These are phyloP conservation scores for Myxozyma geophila DNA, from an alignment of 805 yeast species.

Conservation along the genomic window DNA sequence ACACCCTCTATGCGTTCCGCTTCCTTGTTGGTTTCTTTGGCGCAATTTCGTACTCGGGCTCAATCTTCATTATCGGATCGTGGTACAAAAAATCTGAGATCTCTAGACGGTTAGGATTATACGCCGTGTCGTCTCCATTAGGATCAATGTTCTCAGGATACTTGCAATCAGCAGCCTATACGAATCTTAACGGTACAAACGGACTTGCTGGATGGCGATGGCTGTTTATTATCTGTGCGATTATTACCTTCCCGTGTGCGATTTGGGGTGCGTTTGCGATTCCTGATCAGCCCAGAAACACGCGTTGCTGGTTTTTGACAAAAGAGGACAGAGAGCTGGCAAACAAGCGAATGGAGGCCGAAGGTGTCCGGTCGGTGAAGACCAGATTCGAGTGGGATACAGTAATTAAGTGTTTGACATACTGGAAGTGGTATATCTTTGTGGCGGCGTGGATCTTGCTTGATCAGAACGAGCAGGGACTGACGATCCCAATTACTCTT, in stretches of 20 bases:
- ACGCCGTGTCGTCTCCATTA: conserved; percentile 49
- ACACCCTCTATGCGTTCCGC: conserved; percentile 50
- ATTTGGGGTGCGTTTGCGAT: conserved; percentile 49
- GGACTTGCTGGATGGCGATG: conserved; percentile 64
- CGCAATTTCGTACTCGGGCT: conserved; percentile 40
- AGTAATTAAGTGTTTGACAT: conserved; percentile 38
- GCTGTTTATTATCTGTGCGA: conserved; percentile 68
- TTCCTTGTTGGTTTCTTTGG: conserved; percentile 54
- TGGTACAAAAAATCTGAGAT: conserved; percentile 54
- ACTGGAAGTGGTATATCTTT: conserved; percentile 46
- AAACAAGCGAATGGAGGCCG: conserved; percentile 40
- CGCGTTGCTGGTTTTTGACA: conserved; percentile 44
- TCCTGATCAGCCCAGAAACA: conserved; percentile 59
- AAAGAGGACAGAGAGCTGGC: conserved; percentile 45
- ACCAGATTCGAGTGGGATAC: conserved; percentile 35
- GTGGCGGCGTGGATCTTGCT: conserved; percentile 47
- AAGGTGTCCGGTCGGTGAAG: conserved; percentile 41
- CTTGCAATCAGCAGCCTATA: conserved; percentile 52
- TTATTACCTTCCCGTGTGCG: conserved; percentile 50
- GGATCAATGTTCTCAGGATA: conserved; percentile 54
- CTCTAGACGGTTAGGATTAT: conserved; percentile 50
- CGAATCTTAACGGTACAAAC: conserved; percentile 48
- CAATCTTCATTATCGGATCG: conserved; percentile 46
- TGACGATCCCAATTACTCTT: conserved; percentile 17
- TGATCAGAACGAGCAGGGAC: conserved; percentile 37